Base-by-base conservation (phyloP, 305 asterid species). In the Fraxinus nigra region DNA sequence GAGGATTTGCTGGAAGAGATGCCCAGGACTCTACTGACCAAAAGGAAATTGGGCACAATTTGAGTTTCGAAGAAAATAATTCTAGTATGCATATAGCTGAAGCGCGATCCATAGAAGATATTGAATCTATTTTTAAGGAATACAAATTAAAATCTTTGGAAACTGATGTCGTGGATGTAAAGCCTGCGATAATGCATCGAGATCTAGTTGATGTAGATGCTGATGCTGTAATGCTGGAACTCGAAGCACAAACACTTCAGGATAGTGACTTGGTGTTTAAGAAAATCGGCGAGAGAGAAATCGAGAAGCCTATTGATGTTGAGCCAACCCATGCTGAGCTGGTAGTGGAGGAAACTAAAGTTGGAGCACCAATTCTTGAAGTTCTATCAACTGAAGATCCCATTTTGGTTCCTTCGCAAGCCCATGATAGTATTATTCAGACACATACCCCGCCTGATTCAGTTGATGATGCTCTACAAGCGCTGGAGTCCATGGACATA, bases 221-320 rank as follows among this genome's bases (percentile, higher is more conserved):
- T 46, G 43, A 76, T 78, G 33, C 78, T 40, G 75, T 33, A 37
- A 84, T 84, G 90, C 82, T 86, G 73, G 87, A 80, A 74, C 61
- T 82, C 35, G 93, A 92, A 87, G 90, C 87, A 83, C 83, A 72
- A 78, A 84, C 85, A 51, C 65, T 80, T 75, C 86, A 89, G 85
- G 90, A 84, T 76, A 80, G 84, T 8, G 83, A 80, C 63, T 67
- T 63, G 76, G 85, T 73, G 22, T 76, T 85, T 80, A 74, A 85
- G 81, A 78, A 86, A 80, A 79, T 59, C 51, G 61, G 75, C 40
- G 81, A 72, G n/a, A 18, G 65, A 70, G 86, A 61, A n/a, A 76
- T 67, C 1, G 78, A 87, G 76, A 81, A 83, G 56, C 43, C 82
- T 7, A 78, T 43, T 76, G 75, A 26, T 77, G 65, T 74, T 82